Conservation (phyloP, 2,329 filamentous ascomycete genomes). For the Onygenales sp. region DNA sequence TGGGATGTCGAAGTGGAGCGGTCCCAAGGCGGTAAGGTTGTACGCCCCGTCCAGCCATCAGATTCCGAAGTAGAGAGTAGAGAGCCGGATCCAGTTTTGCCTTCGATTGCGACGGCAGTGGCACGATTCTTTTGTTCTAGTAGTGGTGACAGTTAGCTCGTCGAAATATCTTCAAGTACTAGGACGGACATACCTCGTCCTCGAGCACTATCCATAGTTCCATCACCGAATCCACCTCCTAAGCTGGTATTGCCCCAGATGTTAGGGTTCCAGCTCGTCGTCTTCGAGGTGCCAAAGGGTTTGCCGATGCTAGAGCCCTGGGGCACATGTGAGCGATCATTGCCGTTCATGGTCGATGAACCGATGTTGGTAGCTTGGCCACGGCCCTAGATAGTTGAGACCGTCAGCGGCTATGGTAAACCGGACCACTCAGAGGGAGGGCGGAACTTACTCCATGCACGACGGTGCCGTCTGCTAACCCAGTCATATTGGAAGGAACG, state of each 20-base stretch:
- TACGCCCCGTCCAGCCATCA: constrained; percentile 49
- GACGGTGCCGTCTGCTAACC: constrained; percentile 25
- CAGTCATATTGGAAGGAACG: constrained; percentile 21
- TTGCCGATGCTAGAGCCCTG: constrained; percentile 32
- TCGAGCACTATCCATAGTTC: constrained; percentile 36
- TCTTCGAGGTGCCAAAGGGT: constrained; percentile 35
- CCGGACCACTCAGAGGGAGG: not conserved
- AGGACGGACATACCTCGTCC: constrained; percentile 37
- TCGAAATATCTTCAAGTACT: not conserved
- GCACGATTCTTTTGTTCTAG: constrained; percentile 12
- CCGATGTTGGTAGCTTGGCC: constrained; percentile 31
- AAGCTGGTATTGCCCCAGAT: constrained; percentile 42
- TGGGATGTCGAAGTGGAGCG: constrained; percentile 38
- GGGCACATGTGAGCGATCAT: constrained; percentile 25
- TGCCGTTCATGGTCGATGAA: constrained; percentile 22
- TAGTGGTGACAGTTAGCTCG: not conserved
- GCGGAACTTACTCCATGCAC: constrained; percentile 28
- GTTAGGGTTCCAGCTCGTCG: constrained; percentile 35
- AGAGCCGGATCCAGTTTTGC: constrained; percentile 59
- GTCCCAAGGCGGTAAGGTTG: constrained; percentile 49
- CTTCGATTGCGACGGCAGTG: constrained; percentile 32
- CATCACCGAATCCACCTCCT: constrained; percentile 37
- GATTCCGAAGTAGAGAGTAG: constrained; percentile 60
- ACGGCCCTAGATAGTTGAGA: constrained; percentile 15
- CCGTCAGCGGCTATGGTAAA: not conserved